Percentiles rank a stretch among this genome's conserved stretches.
Evolutionary conservation across 768 basidiomycete species (phyloP).

Genomic region (Amanita inopinata): DNA sequence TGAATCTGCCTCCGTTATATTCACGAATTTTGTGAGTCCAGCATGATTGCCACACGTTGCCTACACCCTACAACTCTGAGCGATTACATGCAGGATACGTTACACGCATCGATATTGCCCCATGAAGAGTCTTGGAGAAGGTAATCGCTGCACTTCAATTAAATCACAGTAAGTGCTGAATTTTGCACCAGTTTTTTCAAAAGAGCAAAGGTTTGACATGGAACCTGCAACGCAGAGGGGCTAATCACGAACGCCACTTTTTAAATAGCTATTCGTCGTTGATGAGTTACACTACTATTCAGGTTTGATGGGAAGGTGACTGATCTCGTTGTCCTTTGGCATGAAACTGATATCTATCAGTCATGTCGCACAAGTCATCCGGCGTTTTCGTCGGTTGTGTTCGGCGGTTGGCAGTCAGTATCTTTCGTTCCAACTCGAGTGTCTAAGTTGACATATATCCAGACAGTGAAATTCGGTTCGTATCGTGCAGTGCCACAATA

Average conservation of each 20-base stretch:
- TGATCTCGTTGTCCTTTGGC: no score
- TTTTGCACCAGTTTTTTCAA: constrained; percentile 50
- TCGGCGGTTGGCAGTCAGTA: constrained; percentile 66
- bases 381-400: constrained; percentile 68
- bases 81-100: constrained; percentile 49
- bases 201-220: constrained; percentile 45
- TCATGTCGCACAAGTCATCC: constrained; percentile 72
- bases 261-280: constrained; percentile 52
- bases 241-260: background rate
- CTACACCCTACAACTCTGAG: background rate
- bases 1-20: constrained; percentile 66
- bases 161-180: constrained; percentile 7
- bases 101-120: constrained; percentile 79
- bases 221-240: no score
- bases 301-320: constrained; percentile 69
- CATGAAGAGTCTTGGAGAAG: constrained; percentile 79
- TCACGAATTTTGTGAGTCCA: constrained; percentile 75
- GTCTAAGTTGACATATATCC: background rate
- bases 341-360: no score
- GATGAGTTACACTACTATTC: constrained; percentile 87
- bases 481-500: constrained; percentile 87
- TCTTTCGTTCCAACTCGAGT: background rate
- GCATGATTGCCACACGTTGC: background rate
- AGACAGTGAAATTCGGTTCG: constrained; percentile 54
- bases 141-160: constrained; percentile 22